Evolutionary conservation across 441 rosid genomes (phyloP), one percentile per base, ranked within the genome.

Genomic region (Biscutella laevigata): DNA sequence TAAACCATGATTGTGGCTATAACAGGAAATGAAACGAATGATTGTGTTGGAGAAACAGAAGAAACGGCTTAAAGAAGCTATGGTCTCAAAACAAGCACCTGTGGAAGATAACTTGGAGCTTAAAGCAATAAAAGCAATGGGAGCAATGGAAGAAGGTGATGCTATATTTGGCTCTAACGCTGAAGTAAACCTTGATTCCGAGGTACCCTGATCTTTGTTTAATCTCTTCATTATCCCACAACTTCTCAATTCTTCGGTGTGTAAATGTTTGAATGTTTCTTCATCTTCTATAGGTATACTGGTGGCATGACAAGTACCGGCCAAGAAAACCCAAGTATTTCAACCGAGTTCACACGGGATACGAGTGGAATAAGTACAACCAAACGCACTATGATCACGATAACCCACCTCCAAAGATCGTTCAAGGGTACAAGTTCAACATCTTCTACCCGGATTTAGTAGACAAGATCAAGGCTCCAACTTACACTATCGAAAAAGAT

Each of bases 291-390:
- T 71, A 88, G 96, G 96, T 79, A 6, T 91, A 91, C 41, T 87
- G 98, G 98, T 91, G 98, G 98, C 98, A 91, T 67, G 98, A 91
- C 72, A 91, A 91, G 70, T 91, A 91, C 57, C 74, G 95, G 27
- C 96, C 98, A 3, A 69, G 95, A 74, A 87, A 91, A 49, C 98
- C 98, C 0, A 91, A 87, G 55, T 87, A 90, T 54, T 90, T 87
- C 76, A 90, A 90, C 62, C 79, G 96, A n/a, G 95, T 87, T 12
- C 98, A 87, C 74, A 91, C 96, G 9, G 96, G 98, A 41, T 91
- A 87, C 15, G 98, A 91, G 68, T 91, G 98, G 96, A 91, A 81
- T 74, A 91, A 91, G 51, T 91, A 91, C 61, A 87, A 85, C 53
- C 96, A 91, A 41, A 88, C 95, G 0, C 95, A 88, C 55, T 91